Conservation (phyloP, 768 basidiomycete genomes). For the Pilatotrama ljubarskyi region DNA sequence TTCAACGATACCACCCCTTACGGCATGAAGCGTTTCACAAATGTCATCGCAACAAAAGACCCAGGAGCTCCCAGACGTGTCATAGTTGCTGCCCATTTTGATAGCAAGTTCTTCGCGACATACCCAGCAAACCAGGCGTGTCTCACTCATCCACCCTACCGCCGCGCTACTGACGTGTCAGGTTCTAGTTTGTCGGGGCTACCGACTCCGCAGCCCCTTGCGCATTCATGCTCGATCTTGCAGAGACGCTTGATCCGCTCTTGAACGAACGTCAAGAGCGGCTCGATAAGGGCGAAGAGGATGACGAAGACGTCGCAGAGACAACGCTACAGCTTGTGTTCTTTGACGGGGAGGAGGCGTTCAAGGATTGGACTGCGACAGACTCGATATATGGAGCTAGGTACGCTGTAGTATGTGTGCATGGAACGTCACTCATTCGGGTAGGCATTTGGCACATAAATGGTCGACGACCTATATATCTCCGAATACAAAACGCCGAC, state of each 20-base stretch:
- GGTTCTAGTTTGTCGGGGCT: slow-evolving; percentile 86
- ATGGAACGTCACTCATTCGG: not conserved
- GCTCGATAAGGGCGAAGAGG: slow-evolving; percentile 54
- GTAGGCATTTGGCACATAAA: slow-evolving; percentile 83
- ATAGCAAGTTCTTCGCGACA: slow-evolving; percentile 82
- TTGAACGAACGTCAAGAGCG: slow-evolving; percentile 60
- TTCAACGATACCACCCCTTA: slow-evolving; percentile 83
- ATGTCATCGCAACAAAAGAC: slow-evolving; percentile 94
- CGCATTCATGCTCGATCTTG: slow-evolving; percentile 91
- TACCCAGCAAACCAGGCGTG: slow-evolving; percentile 76
- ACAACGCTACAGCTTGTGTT: slow-evolving; percentile 92
- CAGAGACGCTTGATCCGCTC: slow-evolving; percentile 76
- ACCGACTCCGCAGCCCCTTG: slow-evolving; percentile 97
- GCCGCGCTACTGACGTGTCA: not conserved
- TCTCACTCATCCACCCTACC: not conserved
- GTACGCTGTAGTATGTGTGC: slow-evolving; percentile 42
- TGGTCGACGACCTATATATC: slow-evolving; percentile 74
- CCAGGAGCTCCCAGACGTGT: slow-evolving; percentile 79
- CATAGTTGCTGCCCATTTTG: slow-evolving; percentile 89
- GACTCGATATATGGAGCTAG: slow-evolving; percentile 97
- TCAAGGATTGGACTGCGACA: slow-evolving; percentile 80
- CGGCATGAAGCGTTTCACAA: slow-evolving; percentile 78
- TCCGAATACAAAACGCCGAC: slow-evolving; percentile 58
- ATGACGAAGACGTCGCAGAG: slow-evolving; percentile 78
- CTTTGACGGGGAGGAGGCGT: slow-evolving; percentile 98